Percentiles rank a stretch among this genome's conserved stretches.
These are phyloP conservation scores for Curvularia hawaiiensis DNA, from an alignment of 2,329 filamentous ascomycete genomes.

Conservation along the genomic window DNA sequence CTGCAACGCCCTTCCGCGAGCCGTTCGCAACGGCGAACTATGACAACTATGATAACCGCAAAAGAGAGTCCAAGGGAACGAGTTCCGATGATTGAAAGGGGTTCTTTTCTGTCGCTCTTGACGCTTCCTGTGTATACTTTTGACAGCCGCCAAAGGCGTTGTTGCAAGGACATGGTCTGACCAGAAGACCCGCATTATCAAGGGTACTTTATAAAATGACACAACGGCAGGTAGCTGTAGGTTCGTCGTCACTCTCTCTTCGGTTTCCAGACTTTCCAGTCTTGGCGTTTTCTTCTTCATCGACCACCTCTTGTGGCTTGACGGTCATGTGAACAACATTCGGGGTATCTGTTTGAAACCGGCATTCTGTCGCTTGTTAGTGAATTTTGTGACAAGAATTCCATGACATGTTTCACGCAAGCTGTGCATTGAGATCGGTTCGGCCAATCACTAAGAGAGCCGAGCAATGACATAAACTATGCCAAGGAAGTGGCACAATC, in stretches of 20 bases:
- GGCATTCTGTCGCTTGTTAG: slow-evolving; percentile 66
- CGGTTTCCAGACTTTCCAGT: slow-evolving; percentile 61
- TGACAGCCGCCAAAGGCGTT: neutral
- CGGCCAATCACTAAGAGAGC: slow-evolving; percentile 18
- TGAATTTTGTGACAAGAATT: neutral
- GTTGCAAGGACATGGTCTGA: neutral
- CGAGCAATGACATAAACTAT: slow-evolving; percentile 26
- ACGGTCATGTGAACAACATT: slow-evolving; percentile 97
- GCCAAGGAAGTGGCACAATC: slow-evolving; percentile 22
- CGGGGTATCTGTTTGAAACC: slow-evolving; percentile 72
- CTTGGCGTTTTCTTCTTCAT: slow-evolving; percentile 80
- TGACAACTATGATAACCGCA: slow-evolving; percentile 9
- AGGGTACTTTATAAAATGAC: slow-evolving; percentile 59
- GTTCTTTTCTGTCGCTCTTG: neutral
- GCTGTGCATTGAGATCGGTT: slow-evolving; percentile 7
- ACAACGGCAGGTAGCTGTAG: slow-evolving; percentile 65
- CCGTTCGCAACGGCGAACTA: slow-evolving; percentile 9
- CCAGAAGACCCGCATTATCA: slow-evolving; percentile 2
- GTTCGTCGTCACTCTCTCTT: slow-evolving; percentile 61
- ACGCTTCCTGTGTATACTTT: slow-evolving; percentile 6
- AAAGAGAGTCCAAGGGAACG: neutral
- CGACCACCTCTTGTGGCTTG: slow-evolving; percentile 79
- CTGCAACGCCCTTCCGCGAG: slow-evolving; percentile 8
- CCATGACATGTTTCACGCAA: neutral
- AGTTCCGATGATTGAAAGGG: neutral